Conservation (phyloP, 2,329 filamentous ascomycete genomes). For the Chaetomiaceae sp. region DNA sequence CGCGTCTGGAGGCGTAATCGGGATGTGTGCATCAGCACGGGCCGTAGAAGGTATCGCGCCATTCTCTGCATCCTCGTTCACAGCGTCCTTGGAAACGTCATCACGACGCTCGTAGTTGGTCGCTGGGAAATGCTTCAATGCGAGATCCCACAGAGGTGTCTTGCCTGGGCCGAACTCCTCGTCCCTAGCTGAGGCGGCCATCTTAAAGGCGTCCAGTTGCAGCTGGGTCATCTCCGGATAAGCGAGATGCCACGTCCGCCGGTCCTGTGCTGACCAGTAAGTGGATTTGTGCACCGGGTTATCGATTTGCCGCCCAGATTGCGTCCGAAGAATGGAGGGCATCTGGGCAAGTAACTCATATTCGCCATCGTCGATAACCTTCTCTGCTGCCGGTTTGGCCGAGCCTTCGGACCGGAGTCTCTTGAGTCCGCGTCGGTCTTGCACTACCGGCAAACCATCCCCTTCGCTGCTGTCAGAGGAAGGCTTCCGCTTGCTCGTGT, state of each 20-base stretch:
- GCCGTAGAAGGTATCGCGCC: constrained; percentile 13
- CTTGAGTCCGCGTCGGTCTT: constrained; percentile 47
- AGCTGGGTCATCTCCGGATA: constrained; percentile 60
- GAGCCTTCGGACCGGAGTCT: constrained; percentile 47
- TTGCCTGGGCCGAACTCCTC: constrained; percentile 50
- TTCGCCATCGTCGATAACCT: constrained; percentile 35
- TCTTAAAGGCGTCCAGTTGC: constrained; percentile 49
- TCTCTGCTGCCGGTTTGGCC: constrained; percentile 32
- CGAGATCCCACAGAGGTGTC: constrained; percentile 48
- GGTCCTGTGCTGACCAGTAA: constrained; percentile 52
- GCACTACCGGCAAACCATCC: constrained; percentile 31
- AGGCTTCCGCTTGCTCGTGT: constrained; percentile 52
- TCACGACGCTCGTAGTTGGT: constrained; percentile 21
- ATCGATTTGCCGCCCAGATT: constrained; percentile 53
- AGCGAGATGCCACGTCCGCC: constrained; percentile 51
- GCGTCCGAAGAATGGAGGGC: constrained; percentile 42
- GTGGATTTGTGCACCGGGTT: constrained; percentile 48
- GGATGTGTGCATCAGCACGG: constrained; percentile 6
- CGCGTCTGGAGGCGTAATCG: constrained; percentile 31
- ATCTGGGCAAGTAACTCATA: constrained; percentile 42
- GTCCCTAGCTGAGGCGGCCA: constrained; percentile 43
- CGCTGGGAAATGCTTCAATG: constrained; percentile 54
- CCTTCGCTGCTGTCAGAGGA: constrained; percentile 48
- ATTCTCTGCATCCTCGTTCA: not conserved
- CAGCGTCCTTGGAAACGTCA: not conserved